phyloP scores from a whole-genome alignment of 768 basidiomycete species.

The Rhodotorula babjevae region DNA sequence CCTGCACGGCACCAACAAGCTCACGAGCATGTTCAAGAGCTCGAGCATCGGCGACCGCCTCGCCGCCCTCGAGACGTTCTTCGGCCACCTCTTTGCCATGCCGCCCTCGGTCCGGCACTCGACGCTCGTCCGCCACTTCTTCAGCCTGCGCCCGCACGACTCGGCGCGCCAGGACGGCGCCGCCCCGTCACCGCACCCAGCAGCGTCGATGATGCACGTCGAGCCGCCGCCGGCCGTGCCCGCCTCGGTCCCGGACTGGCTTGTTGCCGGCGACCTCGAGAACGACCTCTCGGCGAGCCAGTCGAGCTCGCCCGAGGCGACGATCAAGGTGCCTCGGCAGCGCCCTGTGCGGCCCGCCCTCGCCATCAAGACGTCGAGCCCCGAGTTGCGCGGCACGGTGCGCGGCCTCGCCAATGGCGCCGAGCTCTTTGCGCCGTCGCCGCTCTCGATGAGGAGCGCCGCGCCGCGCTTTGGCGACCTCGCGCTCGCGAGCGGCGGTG shows the following conservation, averaged over 20 bases:
- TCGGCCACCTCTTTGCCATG: conserved; percentile 28
- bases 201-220: no score
- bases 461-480: no score
- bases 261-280: neutral
- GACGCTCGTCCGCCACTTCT: conserved; percentile 34
- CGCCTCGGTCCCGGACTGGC: neutral
- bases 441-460: neutral
- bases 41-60: conserved; percentile 24
- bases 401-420: neutral
- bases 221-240: neutral
- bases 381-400: conserved; percentile 8
- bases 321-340: conserved; percentile 8
- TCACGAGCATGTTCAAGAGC: conserved; percentile 28
- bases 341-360: conserved; percentile 11
- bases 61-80: conserved; percentile 34
- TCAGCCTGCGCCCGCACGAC: conserved; percentile 4
- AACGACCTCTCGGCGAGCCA: neutral
- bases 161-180: neutral
- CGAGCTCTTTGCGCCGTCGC: neutral
- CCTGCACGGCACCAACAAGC: conserved; percentile 27
- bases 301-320: conserved; percentile 1
- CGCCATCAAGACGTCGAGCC: conserved; percentile 27
- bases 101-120: conserved; percentile 19
- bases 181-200: no score
- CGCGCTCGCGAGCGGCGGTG: neutral